Evolutionary conservation across 176 grass and related monocot genomes (phyloP).

Genomic region (Cenchrus americanus): DNA sequence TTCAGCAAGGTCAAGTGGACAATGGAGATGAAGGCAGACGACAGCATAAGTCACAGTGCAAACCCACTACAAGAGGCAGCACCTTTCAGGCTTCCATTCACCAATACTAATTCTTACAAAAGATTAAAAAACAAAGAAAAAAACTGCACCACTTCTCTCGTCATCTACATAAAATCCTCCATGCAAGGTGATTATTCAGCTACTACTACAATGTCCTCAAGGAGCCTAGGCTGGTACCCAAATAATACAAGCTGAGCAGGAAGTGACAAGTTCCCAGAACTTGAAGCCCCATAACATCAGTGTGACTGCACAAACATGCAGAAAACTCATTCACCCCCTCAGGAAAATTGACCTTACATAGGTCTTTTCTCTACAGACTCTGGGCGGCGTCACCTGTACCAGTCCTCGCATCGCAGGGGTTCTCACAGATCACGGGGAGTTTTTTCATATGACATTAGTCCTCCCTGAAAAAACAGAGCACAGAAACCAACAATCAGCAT

Average conservation of each 20-base stretch:
- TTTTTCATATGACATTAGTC: constrained; percentile 37
- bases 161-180: constrained; percentile 41
- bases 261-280: constrained; percentile 30
- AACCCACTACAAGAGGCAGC: not conserved
- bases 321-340: constrained; percentile 34
- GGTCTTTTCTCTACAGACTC: constrained; percentile 11
- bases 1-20: not conserved
- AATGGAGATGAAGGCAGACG: not conserved
- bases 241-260: constrained; percentile 34
- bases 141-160: not conserved
- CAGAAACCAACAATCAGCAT: not conserved
- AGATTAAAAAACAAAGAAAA: not conserved
- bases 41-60: not conserved
- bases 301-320: constrained; percentile 28
- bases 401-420: constrained; percentile 27
- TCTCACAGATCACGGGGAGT: constrained; percentile 11
- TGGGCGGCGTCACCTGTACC: constrained; percentile 36
- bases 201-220: constrained; percentile 8
- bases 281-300: constrained; percentile 29
- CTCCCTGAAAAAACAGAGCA: constrained; percentile 47
- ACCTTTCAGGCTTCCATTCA: not conserved
- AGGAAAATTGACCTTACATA: constrained; percentile 26
- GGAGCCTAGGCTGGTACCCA: too few relatives aligned
- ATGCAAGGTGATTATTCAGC: constrained; percentile 44
- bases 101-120: not conserved